Base-by-base conservation (phyloP, 2,329 filamentous ascomycete genomes). In the Neonectria punicea region DNA sequence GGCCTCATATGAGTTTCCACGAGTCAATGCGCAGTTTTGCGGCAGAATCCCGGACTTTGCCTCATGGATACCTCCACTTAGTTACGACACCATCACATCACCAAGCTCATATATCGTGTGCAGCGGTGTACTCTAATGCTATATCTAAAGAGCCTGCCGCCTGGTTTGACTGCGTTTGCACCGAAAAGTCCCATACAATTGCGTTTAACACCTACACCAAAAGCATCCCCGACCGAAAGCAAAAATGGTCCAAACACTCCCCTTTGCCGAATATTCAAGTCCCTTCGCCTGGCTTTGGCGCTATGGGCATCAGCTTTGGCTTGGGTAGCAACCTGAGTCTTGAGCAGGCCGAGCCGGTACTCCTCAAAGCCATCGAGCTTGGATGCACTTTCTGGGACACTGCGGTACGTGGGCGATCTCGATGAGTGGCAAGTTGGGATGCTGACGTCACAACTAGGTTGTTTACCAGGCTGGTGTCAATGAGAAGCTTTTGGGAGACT, bases 401-500 rank as follows among this genome's bases (percentile, higher is more conserved):
- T 25, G 44, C 44, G 4, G 44, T 47, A 28, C 3, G 44, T 16
- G 6, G 14, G 2, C 14, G 13, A 13, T 16, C 22, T 47, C 8
- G 13, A 3, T 28, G 44, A n/a, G 4, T n/a, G 20, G 9, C 7
- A 28, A 28, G 14, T 16, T 8, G 13, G 10, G 22, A 14, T 47
- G 22, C 39, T 43, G 22, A 47, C 20, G 6, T 22, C 22, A 47
- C 3, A 5, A 30, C 10, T 20, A 84, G 81, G 82, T 85, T 25
- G 77, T 80, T 5, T 85, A 85, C 63, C 71, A 77, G 70, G 79
- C 79, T 2, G 83, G 83, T 36, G 78, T 84, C 11, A 85, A 86
- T 51, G 84, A 85, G 59, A 84, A 83, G 72, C 77, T 85, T 0
- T 73, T 85, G 0, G 84, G 83, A 4, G 82, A 84, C 36, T 85